Conservation (phyloP, 2,329 filamentous ascomycete genomes). For the Hypoxylon sp. region DNA sequence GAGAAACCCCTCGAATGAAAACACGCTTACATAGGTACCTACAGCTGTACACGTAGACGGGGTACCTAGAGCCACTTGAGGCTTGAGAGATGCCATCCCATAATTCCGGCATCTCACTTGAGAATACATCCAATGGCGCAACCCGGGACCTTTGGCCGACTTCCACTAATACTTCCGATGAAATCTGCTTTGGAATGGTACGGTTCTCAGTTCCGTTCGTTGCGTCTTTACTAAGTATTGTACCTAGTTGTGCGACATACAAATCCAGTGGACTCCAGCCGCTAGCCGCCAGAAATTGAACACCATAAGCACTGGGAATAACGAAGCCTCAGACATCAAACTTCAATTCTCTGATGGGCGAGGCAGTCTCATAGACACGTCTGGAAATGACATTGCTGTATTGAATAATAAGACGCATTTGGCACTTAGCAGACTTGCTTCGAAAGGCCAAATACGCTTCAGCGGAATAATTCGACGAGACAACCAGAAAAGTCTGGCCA, state of each 20-base stretch:
- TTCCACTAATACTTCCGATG: neutral
- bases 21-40: too few relatives aligned
- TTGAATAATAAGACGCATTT: constrained; percentile 22
- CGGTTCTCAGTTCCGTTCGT: neutral
- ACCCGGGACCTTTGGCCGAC: neutral
- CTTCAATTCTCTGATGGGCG: constrained; percentile 9
- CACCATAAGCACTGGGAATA: neutral
- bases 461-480: constrained; percentile 5
- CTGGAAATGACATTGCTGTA: constrained; percentile 2
- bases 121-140: neutral
- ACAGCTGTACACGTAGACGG: neutral
- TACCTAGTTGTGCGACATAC: constrained; percentile 29
- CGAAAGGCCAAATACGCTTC: constrained; percentile 9
- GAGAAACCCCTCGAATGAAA: neutral
- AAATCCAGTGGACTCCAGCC: constrained; percentile 16
- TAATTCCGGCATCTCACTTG: neutral
- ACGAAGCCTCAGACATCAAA: constrained; percentile 8
- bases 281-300: neutral
- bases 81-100: neutral
- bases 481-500: neutral
- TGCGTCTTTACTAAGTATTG: constrained; percentile 7
- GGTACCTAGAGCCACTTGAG: neutral
- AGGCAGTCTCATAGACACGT: constrained; percentile 13
- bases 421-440: constrained; percentile 14
- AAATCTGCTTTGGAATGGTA: constrained; percentile 43